A percentile compares a stretch with the other conserved stretches of the same genome.
phyloP scores from a whole-genome alignment of 2,329 filamentous ascomycete species.

The Alternaria incomplexa region DNA sequence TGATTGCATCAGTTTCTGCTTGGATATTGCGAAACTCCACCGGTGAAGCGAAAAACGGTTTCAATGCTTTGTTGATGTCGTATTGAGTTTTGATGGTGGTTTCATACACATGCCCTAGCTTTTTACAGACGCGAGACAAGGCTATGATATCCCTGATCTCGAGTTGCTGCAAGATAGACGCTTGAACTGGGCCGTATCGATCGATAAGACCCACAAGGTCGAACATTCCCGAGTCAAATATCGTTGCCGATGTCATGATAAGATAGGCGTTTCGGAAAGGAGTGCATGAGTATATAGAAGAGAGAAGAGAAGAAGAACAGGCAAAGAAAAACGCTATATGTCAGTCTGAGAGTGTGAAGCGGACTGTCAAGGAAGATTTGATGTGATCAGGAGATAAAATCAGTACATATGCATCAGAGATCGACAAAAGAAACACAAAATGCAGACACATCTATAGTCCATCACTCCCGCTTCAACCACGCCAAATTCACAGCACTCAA shows the following conservation, averaged over 20 bases:
- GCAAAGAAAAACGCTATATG: neutral
- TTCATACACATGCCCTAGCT: neutral
- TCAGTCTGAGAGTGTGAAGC: neutral
- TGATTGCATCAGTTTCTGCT: neutral
- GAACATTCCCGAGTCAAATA: neutral
- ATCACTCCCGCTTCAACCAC: slow-evolving; percentile 48
- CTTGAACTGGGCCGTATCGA: neutral
- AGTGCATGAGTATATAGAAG: too few species aligned
- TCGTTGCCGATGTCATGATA: too few species aligned
- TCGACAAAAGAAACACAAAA: neutral
- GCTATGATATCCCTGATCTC: neutral
- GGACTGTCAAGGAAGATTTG: neutral
- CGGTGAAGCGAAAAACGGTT: neutral
- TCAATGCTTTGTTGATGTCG: neutral
- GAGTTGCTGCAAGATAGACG: neutral
- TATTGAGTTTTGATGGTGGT: neutral
- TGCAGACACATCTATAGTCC: neutral
- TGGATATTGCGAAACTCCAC: neutral
- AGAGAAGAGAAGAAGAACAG: too few species aligned
- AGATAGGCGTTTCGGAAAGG: too few species aligned
- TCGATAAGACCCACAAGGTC: neutral
- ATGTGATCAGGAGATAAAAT: neutral
- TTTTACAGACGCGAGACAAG: neutral
- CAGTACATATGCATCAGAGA: too few species aligned
- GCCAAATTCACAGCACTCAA: slow-evolving; percentile 70